These are phyloP conservation scores for Chaetomium cochliodes DNA, from an alignment of 495 filamentous ascomycete genomes.

Conservation along the genomic window DNA sequence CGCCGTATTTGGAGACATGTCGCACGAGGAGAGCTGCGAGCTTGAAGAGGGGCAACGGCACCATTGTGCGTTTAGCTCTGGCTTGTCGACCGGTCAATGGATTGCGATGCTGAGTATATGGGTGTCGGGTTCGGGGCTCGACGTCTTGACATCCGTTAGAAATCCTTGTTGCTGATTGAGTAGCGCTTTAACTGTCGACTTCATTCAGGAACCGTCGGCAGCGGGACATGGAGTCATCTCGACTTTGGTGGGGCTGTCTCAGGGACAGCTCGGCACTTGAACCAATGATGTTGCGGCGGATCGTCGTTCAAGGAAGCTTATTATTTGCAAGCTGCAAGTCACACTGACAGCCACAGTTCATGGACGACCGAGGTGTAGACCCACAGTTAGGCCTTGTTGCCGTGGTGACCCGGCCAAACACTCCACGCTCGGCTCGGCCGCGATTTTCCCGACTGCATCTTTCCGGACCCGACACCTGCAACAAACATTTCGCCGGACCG, in stretches of 20 bases:
- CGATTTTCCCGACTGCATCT: slow-evolving; percentile 9
- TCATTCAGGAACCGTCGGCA: not conserved
- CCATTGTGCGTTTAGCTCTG: slow-evolving; percentile 42
- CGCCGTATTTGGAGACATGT: slow-evolving; percentile 61
- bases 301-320: slow-evolving; percentile 14
- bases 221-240: slow-evolving; percentile 18
- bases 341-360: no score
- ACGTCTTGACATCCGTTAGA: not conserved
- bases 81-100: not conserved
- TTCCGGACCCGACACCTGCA: slow-evolving; percentile 17
- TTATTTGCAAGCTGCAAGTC: slow-evolving; percentile 1
- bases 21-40: slow-evolving; percentile 50
- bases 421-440: not conserved
- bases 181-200: not conserved
- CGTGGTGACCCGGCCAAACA: slow-evolving; percentile 20
- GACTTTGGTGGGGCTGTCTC: slow-evolving; percentile 18
- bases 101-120: no score
- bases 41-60: slow-evolving; percentile 50
- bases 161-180: not conserved
- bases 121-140: not conserved
- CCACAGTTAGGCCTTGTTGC: slow-evolving; percentile 17
- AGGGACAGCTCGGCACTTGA: not conserved
- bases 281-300: slow-evolving; percentile 17
- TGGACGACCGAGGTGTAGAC: no score
- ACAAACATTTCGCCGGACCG: not conserved